Base-by-base conservation (phyloP, 163 green algal species). In the Botryococcus braunii region DNA sequence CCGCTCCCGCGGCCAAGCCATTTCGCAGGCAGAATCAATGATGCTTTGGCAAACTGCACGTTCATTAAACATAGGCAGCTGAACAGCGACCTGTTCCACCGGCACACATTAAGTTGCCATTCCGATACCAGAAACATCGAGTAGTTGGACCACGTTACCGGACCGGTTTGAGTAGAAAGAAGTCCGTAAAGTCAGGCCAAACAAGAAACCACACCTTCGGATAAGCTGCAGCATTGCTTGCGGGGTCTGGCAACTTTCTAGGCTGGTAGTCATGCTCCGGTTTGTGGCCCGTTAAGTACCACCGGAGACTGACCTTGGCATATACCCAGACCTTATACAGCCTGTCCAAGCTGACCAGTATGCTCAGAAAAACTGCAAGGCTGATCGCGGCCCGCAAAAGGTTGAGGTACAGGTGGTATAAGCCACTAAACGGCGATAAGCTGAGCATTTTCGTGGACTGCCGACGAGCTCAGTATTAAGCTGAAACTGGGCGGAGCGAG, bases 11-110 rank as follows among this genome's bases (percentile, higher is more conserved):
- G 89, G 88, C 89, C 89, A 95, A 13, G 85, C 61, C 71, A 95
- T 66, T 70, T 87, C 73, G 64, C 77, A 85, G 27, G 80, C 86
- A 63, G 70, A 85, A 74, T 90, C 82, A 50, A 91, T 91, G 77
- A 88, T 88, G 58, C 77, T 75, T 70, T 91, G 79, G 69, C 84
- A 89, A 52, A 91, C 85, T 8, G 78, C 79, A 17, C 79, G 73
- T 71, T 95, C 88, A 61, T 95, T 95, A 76, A 94, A 95, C 88
- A 95, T 95, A 23, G 88, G 88, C 31, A 95, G 86, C 79, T 95
- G 88, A n/a, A 95, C 78, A 4, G 86, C 86, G 5, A 95, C 86
- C 69, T 77, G 83, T 21, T n/a, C n/a, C n/a, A n/a, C n/a, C n/a
- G n/a, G n/a, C n/a, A n/a, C n/a, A n/a, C n/a, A n/a, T n/a, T n/a